Evolutionary conservation across 2,329 filamentous ascomycete genomes (phyloP).

Genomic region (Ilyonectria destructans): DNA sequence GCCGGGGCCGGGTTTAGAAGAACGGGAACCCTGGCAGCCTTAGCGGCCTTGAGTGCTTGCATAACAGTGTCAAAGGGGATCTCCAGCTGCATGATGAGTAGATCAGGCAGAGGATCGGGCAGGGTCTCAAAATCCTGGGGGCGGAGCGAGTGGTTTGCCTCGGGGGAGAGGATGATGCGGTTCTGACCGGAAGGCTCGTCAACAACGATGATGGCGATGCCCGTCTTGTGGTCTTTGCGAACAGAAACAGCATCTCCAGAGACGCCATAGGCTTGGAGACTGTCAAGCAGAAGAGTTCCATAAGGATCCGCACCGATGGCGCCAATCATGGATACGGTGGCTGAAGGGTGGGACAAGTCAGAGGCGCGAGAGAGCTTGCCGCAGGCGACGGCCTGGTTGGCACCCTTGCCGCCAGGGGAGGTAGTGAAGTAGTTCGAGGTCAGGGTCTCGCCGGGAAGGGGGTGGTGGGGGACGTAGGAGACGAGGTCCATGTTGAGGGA

Average conservation of each 20-base stretch:
- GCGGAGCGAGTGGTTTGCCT: conserved; percentile 74
- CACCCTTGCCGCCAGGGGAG: conserved; percentile 92
- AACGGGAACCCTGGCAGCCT: conserved; percentile 69
- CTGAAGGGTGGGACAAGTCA: conserved; percentile 54
- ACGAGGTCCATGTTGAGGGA: conserved; percentile 97
- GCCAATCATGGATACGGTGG: conserved; percentile 79
- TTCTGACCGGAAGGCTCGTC: conserved; percentile 83
- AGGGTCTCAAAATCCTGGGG: conserved; percentile 56
- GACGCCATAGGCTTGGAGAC: conserved; percentile 75
- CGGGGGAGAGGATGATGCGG: conserved; percentile 81
- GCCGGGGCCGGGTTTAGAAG: conserved; percentile 92
- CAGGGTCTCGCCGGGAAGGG: conserved; percentile 88
- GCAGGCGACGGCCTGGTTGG: conserved; percentile 94
- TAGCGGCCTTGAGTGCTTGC: conserved; percentile 70
- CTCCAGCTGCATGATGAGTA: conserved; percentile 86
- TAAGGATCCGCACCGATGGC: conserved; percentile 81
- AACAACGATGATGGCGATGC: conserved; percentile 83
- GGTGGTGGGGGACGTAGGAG: conserved; percentile 88
- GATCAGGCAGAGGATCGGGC: conserved; percentile 64
- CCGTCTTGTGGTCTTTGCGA: conserved; percentile 68
- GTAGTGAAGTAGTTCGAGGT: conserved; percentile 84
- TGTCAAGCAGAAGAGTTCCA: conserved; percentile 71
- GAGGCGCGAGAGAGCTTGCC: conserved; percentile 81
- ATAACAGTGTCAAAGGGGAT: conserved; percentile 79
- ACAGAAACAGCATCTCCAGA: conserved; percentile 69